Evolutionary conservation across 1,284 basidiomycete genomes (phyloP), one percentile per base, ranked within the genome.

Genomic region (Coniferiporia sulphurascens): DNA sequence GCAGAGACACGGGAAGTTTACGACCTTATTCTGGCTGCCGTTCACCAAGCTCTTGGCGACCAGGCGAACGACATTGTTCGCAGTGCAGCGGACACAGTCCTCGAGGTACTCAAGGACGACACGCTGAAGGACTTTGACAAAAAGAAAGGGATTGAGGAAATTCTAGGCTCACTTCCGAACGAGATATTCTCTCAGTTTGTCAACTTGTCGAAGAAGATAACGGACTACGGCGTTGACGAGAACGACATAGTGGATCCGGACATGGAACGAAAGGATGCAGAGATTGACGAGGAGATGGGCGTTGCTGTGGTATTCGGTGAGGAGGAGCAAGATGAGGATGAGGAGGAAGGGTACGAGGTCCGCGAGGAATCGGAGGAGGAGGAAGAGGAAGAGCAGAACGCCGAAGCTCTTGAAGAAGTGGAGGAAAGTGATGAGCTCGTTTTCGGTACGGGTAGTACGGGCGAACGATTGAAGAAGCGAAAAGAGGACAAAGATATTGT

Each of bases 261-360:
- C 65, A 79, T 82, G 75, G 89, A 91, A 70, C 76, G 81, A 54
- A 87, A 87, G 69, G 89, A 90, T 38, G 88, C 84, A 0, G 88
- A 91, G 66, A 94, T 93, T 64, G 93, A 95, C 63, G 93, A 95
- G 56, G 95, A 97, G 67, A 86, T 91, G 59, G 95, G 95, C 22
- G 95, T 98, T 1, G 95, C 94, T 0, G 95, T 98, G 4, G 88
- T 96, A 9, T 98, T 98, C 63, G 96, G 97, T 66, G 95, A 98
- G 66, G 95, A 98, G 64, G 95, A 95, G 62, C 84, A 91, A 65
- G 91, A 94, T 32, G 90, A 93, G 6, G 91, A 95, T 2, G 93
- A 93, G 1, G 91, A 93, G 0, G 91, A 93, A 58, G 87, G 89
- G 4, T 93, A 81, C 62, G 90, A 92, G 68, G 82, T 93, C 60